phyloP scores from a whole-genome alignment of 2,329 filamentous ascomycete genomes.

The Fusarium sp. region DNA sequence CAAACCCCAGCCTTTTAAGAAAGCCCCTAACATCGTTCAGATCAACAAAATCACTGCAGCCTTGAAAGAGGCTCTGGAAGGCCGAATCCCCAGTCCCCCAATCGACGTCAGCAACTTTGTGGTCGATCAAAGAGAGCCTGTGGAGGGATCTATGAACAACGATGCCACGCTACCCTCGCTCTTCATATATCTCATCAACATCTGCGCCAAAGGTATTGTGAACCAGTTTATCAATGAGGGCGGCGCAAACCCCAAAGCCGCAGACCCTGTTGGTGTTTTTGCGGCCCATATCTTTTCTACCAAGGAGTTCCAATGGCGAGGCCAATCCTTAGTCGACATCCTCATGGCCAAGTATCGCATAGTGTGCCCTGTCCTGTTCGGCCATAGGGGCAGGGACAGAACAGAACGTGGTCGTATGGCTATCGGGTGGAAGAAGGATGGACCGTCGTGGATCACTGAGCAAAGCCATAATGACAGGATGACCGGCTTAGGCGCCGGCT shows the following conservation, averaged over 20 bases:
- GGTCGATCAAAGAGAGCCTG: conserved; percentile 59
- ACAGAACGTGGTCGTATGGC: conserved; percentile 74
- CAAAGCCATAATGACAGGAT: conserved; percentile 85
- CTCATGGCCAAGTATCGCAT: conserved; percentile 87
- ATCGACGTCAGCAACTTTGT: conserved; percentile 70
- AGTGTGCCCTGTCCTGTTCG: conserved; percentile 87
- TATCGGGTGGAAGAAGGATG: conserved; percentile 80
- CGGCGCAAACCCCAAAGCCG: conserved; percentile 72
- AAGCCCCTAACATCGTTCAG: conserved; percentile 45
- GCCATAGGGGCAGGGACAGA: conserved; percentile 80
- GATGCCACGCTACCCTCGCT: conserved; percentile 70
- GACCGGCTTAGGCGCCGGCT: conserved; percentile 86
- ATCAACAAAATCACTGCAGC: conserved; percentile 54
- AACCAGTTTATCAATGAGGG: conserved; percentile 78
- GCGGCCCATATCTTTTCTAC: conserved; percentile 80
- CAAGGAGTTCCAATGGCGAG: conserved; percentile 75
- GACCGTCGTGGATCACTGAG: conserved; percentile 71
- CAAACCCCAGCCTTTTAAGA: background rate
- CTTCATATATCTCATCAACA: conserved; percentile 81
- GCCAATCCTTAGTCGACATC: conserved; percentile 80
- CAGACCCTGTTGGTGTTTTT: conserved; percentile 84
- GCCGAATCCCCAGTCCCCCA: conserved; percentile 63
- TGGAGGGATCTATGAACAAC: conserved; percentile 65
- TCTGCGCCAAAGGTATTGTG: conserved; percentile 79
- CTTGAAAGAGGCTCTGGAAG: conserved; percentile 67